Evolutionary conservation across 805 yeast species (phyloP).

Genomic region (Kregervanrija pseudodelftensis): DNA sequence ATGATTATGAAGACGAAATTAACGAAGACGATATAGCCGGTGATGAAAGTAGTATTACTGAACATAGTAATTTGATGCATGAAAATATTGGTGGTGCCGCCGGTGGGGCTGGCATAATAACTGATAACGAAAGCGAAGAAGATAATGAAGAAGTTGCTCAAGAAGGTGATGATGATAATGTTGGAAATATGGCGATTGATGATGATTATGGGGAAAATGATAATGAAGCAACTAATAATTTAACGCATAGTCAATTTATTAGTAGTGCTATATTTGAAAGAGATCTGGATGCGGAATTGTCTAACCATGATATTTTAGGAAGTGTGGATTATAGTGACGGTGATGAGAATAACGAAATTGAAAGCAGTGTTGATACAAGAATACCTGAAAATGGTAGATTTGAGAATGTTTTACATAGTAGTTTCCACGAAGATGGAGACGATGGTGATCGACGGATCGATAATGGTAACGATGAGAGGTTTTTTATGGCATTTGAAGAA

Average conservation of each 20-base stretch:
- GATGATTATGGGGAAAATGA: slow-evolving; percentile 1
- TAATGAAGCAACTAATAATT: not conserved
- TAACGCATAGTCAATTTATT: too few species aligned
- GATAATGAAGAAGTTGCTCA: slow-evolving; percentile 1
- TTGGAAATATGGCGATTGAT: not conserved
- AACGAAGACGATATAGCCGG: not conserved
- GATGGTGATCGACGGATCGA: not conserved
- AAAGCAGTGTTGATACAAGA: slow-evolving; percentile 4
- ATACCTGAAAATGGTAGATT: not conserved
- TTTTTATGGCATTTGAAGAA: slow-evolving; percentile 32
- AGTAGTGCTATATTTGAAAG: slow-evolving; percentile 8
- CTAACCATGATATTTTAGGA: slow-evolving; percentile 33
- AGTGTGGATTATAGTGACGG: not conserved
- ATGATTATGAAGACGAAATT: slow-evolving; percentile 8
- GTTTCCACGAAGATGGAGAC: slow-evolving; percentile 7
- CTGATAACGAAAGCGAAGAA: slow-evolving; percentile 4
- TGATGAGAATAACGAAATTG: slow-evolving; percentile 4
- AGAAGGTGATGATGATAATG: not conserved
- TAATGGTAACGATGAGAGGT: slow-evolving; percentile 16
- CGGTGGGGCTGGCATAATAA: slow-evolving; percentile 19
- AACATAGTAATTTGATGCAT: slow-evolving; percentile 8
- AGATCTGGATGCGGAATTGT: slow-evolving; percentile 42
- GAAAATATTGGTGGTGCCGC: slow-evolving; percentile 18
- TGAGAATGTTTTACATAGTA: slow-evolving; percentile 7
- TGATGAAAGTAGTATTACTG: not conserved